These are phyloP conservation scores for Talaromyces sp. DNA, from an alignment of 2,329 filamentous ascomycete genomes.

Conservation along the genomic window DNA sequence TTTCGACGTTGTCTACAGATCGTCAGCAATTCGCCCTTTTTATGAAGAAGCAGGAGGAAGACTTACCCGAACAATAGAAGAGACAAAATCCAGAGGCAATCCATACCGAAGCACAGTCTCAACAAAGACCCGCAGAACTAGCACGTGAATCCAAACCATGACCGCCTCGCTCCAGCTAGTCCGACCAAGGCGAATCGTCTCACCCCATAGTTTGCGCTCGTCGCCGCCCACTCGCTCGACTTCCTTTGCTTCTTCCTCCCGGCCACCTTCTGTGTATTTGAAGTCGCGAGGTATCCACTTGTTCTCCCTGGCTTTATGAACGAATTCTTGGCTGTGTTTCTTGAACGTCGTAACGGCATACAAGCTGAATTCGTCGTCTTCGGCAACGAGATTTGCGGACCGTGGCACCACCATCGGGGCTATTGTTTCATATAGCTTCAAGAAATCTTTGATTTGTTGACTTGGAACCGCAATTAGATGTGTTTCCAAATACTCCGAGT, in stretches of 20 bases:
- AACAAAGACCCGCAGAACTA: constrained; percentile 89
- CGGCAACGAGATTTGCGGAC: constrained; percentile 70
- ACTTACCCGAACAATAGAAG: constrained; percentile 75
- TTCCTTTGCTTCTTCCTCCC: constrained; percentile 83
- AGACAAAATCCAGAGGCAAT: constrained; percentile 82
- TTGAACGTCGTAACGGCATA: constrained; percentile 91
- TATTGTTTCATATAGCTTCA: constrained; percentile 82
- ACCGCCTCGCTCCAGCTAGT: constrained; percentile 96
- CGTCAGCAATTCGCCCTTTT: not conserved
- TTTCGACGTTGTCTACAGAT: constrained; percentile 72
- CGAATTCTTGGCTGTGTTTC: constrained; percentile 79
- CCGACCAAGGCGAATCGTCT: constrained; percentile 77
- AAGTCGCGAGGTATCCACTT: constrained; percentile 95
- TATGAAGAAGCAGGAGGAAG: not conserved
- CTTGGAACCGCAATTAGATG: constrained; percentile 86
- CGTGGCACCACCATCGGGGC: constrained; percentile 90
- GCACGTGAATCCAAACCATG: constrained; percentile 91
- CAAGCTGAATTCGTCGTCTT: constrained; percentile 84
- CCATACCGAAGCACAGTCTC: constrained; percentile 97
- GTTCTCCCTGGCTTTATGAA: constrained; percentile 85
- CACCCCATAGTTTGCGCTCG: constrained; percentile 87
- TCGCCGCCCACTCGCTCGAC: constrained; percentile 75
- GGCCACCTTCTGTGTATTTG: constrained; percentile 84
- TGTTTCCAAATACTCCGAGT: constrained; percentile 95
- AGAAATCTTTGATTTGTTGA: constrained; percentile 76